Conservation (phyloP, 768 basidiomycete genomes). For the Boletus subcaerulescens region DNA sequence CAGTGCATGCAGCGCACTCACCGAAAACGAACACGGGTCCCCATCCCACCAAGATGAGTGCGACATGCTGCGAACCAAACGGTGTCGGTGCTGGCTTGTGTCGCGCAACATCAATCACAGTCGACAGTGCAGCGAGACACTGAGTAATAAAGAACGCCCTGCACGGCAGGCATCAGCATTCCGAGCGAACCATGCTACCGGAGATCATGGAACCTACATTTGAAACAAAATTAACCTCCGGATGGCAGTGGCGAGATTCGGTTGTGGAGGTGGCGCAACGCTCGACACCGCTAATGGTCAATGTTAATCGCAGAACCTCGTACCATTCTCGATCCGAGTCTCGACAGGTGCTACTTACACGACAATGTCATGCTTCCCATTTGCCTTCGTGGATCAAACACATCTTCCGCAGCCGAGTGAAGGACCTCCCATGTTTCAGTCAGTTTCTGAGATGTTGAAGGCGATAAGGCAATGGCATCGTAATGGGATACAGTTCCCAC, state of each 20-base stretch:
- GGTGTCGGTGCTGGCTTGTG: constrained; percentile 41
- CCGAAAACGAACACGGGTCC: constrained; percentile 56
- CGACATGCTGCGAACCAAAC: constrained; percentile 65
- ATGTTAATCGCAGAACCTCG: neutral
- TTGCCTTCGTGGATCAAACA: neutral
- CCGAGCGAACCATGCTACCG: neutral
- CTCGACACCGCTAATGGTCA: neutral
- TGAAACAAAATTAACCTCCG: constrained; percentile 57
- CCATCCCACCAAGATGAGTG: constrained; percentile 58
- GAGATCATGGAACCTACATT: constrained; percentile 31
- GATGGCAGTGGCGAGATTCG: constrained; percentile 40
- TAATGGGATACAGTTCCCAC: too few species aligned
- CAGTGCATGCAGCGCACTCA: constrained; percentile 19
- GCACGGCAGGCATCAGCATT: neutral
- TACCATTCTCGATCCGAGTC: neutral
- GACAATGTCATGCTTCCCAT: constrained; percentile 1
- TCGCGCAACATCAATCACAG: constrained; percentile 47
- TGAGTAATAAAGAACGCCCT: constrained; percentile 47
- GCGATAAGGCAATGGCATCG: neutral
- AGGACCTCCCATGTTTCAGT: constrained; percentile 6
- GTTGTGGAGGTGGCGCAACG: neutral
- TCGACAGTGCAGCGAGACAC: constrained; percentile 47
- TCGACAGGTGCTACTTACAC: constrained; percentile 5
- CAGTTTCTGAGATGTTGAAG: neutral
- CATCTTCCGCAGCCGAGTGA: neutral